Evolutionary conservation across 176 grass and related monocot genomes (phyloP).

Genomic region (Musa acuminata): DNA sequence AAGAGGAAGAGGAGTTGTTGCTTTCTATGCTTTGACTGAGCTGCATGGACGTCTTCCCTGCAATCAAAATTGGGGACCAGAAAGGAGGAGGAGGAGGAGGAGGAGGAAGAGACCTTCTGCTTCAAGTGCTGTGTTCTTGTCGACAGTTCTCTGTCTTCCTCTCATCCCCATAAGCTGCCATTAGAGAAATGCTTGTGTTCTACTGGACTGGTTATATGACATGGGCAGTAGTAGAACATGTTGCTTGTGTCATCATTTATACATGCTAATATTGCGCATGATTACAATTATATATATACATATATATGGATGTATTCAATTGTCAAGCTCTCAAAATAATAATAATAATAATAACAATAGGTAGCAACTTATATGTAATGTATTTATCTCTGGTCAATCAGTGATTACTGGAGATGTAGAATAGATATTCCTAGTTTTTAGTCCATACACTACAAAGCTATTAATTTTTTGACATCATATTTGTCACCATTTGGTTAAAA

Average conservation of each 20-base stretch:
- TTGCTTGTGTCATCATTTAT: background rate
- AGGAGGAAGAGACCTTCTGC: background rate
- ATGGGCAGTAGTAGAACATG: background rate
- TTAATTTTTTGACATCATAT: no score
- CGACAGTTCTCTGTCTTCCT: background rate
- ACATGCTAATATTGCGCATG: no score
- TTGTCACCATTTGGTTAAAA: no score
- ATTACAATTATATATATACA: no score
- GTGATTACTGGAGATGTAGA: no score
- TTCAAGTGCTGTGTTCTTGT: conserved; percentile 8
- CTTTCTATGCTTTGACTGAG: conserved; percentile 14
- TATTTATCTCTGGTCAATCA: no score
- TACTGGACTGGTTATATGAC: background rate
- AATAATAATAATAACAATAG: no score
- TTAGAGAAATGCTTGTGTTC: background rate
- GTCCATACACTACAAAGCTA: no score
- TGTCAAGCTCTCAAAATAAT: no score
- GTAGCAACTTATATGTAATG: no score
- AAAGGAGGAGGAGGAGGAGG: background rate
- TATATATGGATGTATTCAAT: no score
- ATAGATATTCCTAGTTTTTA: no score
- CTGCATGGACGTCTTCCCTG: background rate
- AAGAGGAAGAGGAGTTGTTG: background rate
- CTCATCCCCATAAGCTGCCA: background rate
- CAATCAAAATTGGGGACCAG: conserved; percentile 6